Percentiles rank a stretch among this genome's conserved stretches.
phyloP scores from a whole-genome alignment of 139 green algal species.

The Haematococcus sp. region DNA sequence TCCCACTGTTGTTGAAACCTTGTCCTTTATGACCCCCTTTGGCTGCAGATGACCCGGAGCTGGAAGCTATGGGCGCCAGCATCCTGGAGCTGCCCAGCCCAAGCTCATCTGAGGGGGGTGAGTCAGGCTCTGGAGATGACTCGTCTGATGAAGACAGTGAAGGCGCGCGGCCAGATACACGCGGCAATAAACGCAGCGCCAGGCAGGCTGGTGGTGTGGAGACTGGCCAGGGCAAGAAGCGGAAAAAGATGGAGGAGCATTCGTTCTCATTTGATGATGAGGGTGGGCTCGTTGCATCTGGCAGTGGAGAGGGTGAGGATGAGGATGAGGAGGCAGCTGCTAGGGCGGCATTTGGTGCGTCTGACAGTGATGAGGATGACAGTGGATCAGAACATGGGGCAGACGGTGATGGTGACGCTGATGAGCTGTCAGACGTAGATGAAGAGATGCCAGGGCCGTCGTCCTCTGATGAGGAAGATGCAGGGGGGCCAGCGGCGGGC shows the following conservation, averaged over 20 bases:
- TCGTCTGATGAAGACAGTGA: neutral
- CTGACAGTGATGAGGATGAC: constrained; percentile 5
- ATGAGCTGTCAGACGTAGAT: neutral
- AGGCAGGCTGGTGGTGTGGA: no score
- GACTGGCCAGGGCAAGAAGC: neutral
- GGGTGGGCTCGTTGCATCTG: neutral
- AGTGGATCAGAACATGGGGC: neutral
- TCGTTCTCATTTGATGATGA: constrained; percentile 2
- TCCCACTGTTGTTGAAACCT: no score
- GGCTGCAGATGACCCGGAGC: constrained; percentile 12
- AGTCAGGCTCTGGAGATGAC: neutral
- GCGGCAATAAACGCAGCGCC: neutral
- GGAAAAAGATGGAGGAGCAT: no score
- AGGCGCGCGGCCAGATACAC: neutral
- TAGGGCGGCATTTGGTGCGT: neutral
- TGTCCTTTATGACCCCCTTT: no score
- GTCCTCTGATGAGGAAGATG: constrained; percentile 1
- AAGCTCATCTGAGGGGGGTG: neutral
- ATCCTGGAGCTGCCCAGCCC: constrained; percentile 23
- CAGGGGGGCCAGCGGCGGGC: neutral
- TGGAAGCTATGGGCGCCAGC: constrained; percentile 9
- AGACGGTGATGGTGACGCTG: constrained; percentile 3
- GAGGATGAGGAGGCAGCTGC: neutral
- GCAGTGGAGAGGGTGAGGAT: no score
- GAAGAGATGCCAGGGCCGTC: neutral